phyloP scores from a whole-genome alignment of 2,329 filamentous ascomycete genomes.

The Fusarium cicatricum region DNA sequence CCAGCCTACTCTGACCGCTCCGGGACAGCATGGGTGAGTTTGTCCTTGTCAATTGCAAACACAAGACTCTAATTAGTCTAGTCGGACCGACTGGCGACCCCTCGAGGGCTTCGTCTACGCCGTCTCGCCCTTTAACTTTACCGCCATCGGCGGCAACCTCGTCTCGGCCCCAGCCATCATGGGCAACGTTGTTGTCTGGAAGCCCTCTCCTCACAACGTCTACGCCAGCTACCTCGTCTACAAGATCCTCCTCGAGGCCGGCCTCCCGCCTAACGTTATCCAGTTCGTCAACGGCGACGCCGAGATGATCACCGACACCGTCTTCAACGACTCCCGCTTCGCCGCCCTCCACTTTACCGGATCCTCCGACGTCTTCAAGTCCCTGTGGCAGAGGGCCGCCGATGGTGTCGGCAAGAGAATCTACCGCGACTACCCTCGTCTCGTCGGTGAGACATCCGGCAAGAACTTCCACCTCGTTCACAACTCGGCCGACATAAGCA shows the following conservation, averaged over 20 bases:
- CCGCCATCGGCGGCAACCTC: conserved; percentile 90
- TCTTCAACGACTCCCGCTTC: conserved; percentile 79
- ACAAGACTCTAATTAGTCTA: neutral
- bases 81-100: conserved; percentile 50
- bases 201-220: conserved; percentile 85
- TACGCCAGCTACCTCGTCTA: conserved; percentile 88
- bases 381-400: conserved; percentile 84
- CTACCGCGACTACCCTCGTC: conserved; percentile 83
- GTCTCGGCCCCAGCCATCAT: conserved; percentile 82
- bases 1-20: conserved; percentile 85
- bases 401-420: conserved; percentile 78
- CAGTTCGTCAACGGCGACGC: conserved; percentile 92
- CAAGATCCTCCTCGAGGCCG: conserved; percentile 87
- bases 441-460: conserved; percentile 88
- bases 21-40: conserved; percentile 64
- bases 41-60: neutral
- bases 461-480: conserved; percentile 93
- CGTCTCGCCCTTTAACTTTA: conserved; percentile 95
- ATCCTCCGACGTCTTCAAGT: conserved; percentile 87
- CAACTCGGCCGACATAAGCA: conserved; percentile 75
- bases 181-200: conserved; percentile 95
- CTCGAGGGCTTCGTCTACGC: conserved; percentile 95
- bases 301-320: conserved; percentile 78
- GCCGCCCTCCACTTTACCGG: conserved; percentile 92
- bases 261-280: conserved; percentile 85